These are phyloP conservation scores for Melanogaster broomeanus DNA, from an alignment of 768 basidiomycete genomes.

Conservation along the genomic window DNA sequence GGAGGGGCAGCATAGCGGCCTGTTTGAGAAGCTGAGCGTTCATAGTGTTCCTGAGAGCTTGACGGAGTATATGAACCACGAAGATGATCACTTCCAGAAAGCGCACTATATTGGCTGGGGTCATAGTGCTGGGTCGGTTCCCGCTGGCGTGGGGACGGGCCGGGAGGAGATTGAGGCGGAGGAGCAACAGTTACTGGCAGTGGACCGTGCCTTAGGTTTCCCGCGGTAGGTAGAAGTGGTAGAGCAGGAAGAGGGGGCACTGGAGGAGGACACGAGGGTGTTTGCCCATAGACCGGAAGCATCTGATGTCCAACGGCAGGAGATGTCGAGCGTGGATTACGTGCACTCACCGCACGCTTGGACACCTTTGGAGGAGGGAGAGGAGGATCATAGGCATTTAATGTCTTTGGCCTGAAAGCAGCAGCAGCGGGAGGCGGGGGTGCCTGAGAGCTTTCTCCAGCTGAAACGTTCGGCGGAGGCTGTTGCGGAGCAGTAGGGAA, in stretches of 20 bases:
- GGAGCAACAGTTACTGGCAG: slow-evolving; percentile 4
- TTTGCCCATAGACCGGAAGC: slow-evolving; percentile 7
- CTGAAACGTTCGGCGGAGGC: slow-evolving; percentile 18
- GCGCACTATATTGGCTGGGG: neutral
- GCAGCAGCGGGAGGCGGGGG: slow-evolving; percentile 42
- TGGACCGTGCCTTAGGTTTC: neutral
- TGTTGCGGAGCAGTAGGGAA: slow-evolving; percentile 12
- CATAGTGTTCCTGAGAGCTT: neutral
- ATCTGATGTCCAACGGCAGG: slow-evolving; percentile 7
- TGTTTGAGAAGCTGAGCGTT: neutral
- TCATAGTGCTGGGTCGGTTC: neutral
- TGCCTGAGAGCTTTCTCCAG: slow-evolving; percentile 30
- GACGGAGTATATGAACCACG: neutral
- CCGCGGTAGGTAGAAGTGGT: neutral
- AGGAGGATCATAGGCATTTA: slow-evolving; percentile 79
- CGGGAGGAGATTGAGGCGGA: neutral
- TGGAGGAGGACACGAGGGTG: slow-evolving; percentile 17
- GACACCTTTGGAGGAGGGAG: slow-evolving; percentile 51
- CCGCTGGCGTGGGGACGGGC: slow-evolving; percentile 4
- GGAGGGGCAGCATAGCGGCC: neutral
- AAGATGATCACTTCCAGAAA: neutral
- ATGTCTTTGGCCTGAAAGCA: slow-evolving; percentile 62
- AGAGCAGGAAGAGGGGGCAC: slow-evolving; percentile 12
- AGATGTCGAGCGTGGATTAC: slow-evolving; percentile 26
- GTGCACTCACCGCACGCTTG: slow-evolving; percentile 31